Evolutionary conservation across 1,284 basidiomycete genomes (phyloP), one percentile per base, ranked within the genome.

Genomic region (Rhodotorula sp.): DNA sequence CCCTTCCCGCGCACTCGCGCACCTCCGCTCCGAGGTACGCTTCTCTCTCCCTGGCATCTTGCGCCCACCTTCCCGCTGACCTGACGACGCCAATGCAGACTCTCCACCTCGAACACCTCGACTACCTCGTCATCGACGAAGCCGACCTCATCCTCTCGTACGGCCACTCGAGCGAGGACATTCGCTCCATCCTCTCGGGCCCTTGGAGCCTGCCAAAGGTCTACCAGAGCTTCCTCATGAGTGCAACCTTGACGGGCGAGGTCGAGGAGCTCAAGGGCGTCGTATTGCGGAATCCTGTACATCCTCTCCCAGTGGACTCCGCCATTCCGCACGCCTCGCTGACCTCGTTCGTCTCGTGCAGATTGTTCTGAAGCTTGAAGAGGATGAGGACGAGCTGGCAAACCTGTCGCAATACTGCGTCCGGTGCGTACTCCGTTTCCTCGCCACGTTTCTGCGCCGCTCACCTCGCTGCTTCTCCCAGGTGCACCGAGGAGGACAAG

Each of bases 71-170:
- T 21, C 12, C 13, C 44, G 17, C 66, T 34, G 17, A 14, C 27
- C 19, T 46, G 57, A 4, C 44, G 9, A 9, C 25, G 12, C 12
- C 19, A 21, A 60, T 46, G 2, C 75, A 91, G 88, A 82, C 86
- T 3, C 82, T 94, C 7, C 85, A 84, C 4, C 81, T 91, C 0
- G 79, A 84, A 41, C 84, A 83, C 0, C 84, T 99, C 41, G 90
- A 94, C 67, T 91, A 91, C 23, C 87, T 99, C 21, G 92, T 97
- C 27, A 93, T 99, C 71, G 97, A 99, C 81, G 97, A 99, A 83
- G 97, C 97, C 17, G 97, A 99, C 81, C 87, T 99, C 44, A 92
- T 99, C 67, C 86, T 99, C 14, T 97, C 95, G 0, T 99, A 99
- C 80, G 97, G 97, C 9, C 93, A 99, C 79, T 82, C 79, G 55